Percentiles rank a stretch among this genome's conserved stretches.
Evolutionary conservation across 2,329 filamentous ascomycete species (phyloP).

Genomic region (Aspergillus hortae): DNA sequence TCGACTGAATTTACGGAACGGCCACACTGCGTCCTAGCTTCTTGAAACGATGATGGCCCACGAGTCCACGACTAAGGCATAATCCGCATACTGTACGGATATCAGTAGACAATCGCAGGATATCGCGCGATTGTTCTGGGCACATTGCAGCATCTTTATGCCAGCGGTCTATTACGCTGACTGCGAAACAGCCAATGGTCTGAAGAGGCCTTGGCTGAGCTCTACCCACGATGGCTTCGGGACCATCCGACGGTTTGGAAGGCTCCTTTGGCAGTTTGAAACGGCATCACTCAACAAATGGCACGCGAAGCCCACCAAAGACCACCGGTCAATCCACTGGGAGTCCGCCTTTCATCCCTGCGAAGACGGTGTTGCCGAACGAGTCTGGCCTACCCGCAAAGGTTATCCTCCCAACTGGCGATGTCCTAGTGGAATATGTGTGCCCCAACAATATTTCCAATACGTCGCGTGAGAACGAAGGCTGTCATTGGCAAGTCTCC

Average conservation of each 20-base stretch:
- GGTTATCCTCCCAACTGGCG: constrained; percentile 27
- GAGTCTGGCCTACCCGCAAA: constrained; percentile 7
- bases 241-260: neutral
- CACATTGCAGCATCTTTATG: no score
- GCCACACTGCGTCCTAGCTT: neutral
- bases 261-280: neutral
- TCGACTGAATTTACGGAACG: neutral
- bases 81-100: neutral
- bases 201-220: neutral
- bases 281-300: neutral
- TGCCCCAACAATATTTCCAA: constrained; percentile 6
- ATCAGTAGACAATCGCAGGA: neutral
- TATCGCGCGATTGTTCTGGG: no score
- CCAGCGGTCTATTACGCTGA: neutral
- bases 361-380: neutral
- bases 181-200: neutral
- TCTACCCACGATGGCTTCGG: neutral
- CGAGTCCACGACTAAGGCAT: neutral
- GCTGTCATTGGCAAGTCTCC: constrained; percentile 31
- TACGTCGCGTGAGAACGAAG: constrained; percentile 4
- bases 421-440: constrained; percentile 35
- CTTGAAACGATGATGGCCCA: no score
- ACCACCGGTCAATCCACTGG: no score
- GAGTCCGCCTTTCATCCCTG: no score
- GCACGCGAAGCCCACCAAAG: neutral